Evolutionary conservation across 345 rosid species (phyloP).

Genomic region (Cardamine occulta): DNA sequence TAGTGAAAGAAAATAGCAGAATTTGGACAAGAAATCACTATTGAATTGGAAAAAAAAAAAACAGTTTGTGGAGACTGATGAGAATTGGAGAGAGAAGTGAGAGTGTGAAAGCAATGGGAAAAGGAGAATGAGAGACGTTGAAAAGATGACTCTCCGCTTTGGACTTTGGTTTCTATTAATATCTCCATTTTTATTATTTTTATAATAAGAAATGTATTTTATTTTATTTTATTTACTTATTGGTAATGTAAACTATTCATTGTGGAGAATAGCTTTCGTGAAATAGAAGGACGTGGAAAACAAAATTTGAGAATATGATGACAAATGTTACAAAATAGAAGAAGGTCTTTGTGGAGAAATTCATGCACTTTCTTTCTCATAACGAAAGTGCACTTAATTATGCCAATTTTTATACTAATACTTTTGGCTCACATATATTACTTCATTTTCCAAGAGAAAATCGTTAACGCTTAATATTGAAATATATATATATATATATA

Average conservation of each 20-base stretch:
- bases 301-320: conserved; percentile 28
- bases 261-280: background rate
- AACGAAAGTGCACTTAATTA: background rate
- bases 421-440: background rate
- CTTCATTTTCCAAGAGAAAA: background rate
- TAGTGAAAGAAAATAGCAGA: background rate
- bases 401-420: background rate
- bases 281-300: conserved; percentile 1
- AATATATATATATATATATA: background rate
- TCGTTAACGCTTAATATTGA: background rate
- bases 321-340: conserved; percentile 30
- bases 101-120: conserved; percentile 36
- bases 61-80: conserved; percentile 36
- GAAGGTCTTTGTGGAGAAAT: conserved; percentile 20
- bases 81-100: conserved; percentile 22
- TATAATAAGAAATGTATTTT: background rate
- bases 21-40: conserved; percentile 16
- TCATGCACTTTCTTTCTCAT: conserved; percentile 27
- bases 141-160: conserved; percentile 36
- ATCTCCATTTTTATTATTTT: background rate
- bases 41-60: conserved; percentile 18
- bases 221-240: background rate
- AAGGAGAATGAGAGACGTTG: conserved; percentile 35
- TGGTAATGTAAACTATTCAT: background rate
- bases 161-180: conserved; percentile 27